A percentile compares a stretch with the other conserved stretches of the same genome.
Evolutionary conservation across 495 filamentous ascomycete species (phyloP).

Genomic region (Neurospora cerealis): DNA sequence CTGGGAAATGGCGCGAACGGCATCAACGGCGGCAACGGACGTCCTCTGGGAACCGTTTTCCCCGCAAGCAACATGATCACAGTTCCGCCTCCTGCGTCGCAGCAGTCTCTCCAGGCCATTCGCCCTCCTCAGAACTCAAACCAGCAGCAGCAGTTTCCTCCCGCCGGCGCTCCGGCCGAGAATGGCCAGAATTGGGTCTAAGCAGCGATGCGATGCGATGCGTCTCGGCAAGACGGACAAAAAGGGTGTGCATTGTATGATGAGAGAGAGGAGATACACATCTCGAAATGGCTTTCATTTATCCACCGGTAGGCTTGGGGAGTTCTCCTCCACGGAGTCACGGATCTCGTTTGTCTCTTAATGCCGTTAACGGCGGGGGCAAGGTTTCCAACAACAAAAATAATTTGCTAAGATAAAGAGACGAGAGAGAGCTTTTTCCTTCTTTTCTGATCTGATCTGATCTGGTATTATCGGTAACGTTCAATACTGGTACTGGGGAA

Average conservation of each 20-base stretch:
- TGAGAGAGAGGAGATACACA: conserved; percentile 5
- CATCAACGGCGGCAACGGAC: conserved; percentile 20
- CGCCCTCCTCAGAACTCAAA: neutral
- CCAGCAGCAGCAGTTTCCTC: conserved; percentile 16
- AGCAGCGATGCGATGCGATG: neutral
- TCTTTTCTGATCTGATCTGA: conserved; percentile 2
- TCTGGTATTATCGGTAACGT: neutral
- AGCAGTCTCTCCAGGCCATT: conserved; percentile 9
- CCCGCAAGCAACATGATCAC: conserved; percentile 17
- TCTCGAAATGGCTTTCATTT: conserved; percentile 12
- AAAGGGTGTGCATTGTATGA: conserved; percentile 25
- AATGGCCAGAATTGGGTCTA: conserved; percentile 24
- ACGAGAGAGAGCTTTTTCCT: conserved; percentile 16
- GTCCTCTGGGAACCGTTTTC: conserved; percentile 15
- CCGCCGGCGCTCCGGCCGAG: conserved; percentile 5
- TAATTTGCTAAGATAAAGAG: neutral
- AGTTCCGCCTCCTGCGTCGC: conserved; percentile 13
- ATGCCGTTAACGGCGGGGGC: neutral
- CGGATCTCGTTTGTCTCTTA: neutral
- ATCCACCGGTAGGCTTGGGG: conserved; percentile 15
- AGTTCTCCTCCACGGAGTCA: conserved; percentile 9
- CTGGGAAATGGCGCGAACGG: conserved; percentile 22
- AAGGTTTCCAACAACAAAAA: neutral
- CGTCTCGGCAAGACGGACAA: neutral
- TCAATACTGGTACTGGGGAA: conserved; percentile 9